Percentiles rank a stretch among this genome's conserved stretches.
Evolutionary conservation across 805 yeast genomes (phyloP).

Genomic region (Kluyveromyces nonfermentans): DNA sequence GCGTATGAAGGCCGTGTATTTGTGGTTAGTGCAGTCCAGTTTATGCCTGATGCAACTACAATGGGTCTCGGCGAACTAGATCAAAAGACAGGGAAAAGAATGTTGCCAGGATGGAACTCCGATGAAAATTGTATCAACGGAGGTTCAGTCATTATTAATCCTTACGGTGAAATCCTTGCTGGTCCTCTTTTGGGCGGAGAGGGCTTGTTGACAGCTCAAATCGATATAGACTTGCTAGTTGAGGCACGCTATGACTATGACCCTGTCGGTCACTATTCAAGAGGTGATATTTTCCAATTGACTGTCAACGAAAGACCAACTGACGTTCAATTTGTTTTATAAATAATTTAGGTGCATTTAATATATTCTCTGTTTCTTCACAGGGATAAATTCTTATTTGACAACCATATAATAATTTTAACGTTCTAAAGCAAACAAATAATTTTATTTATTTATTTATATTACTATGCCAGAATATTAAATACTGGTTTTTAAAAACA

Average conservation of each 20-base stretch:
- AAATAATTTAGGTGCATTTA: no score
- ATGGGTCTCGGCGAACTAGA: slow-evolving; percentile 18
- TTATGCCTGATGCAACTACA: slow-evolving; percentile 25
- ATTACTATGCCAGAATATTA: no score
- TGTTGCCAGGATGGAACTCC: slow-evolving; percentile 24
- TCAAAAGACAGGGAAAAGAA: slow-evolving; percentile 17
- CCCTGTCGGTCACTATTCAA: slow-evolving; percentile 35
- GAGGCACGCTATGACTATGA: slow-evolving; percentile 37
- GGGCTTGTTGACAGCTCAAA: slow-evolving; percentile 34
- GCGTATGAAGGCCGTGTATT: slow-evolving; percentile 36
- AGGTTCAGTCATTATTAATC: slow-evolving; percentile 33
- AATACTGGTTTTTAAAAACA: no score
- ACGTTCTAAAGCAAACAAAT: no score
- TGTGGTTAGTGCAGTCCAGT: slow-evolving; percentile 34
- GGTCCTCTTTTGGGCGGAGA: slow-evolving; percentile 36
- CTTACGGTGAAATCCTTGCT: slow-evolving; percentile 36
- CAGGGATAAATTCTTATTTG: no score
- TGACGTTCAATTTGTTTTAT: slow-evolving; percentile 9
- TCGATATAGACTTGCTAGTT: slow-evolving; percentile 30
- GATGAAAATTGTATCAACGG: slow-evolving; percentile 32
- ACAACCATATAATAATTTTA: no score
- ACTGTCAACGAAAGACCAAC: slow-evolving; percentile 32
- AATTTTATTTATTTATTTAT: no score
- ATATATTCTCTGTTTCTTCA: no score
- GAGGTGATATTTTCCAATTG: slow-evolving; percentile 36